Evolutionary conservation across 73 alveolate genomes (phyloP), one percentile per base, ranked within the genome.

Genomic region (Breviolum minutum): DNA sequence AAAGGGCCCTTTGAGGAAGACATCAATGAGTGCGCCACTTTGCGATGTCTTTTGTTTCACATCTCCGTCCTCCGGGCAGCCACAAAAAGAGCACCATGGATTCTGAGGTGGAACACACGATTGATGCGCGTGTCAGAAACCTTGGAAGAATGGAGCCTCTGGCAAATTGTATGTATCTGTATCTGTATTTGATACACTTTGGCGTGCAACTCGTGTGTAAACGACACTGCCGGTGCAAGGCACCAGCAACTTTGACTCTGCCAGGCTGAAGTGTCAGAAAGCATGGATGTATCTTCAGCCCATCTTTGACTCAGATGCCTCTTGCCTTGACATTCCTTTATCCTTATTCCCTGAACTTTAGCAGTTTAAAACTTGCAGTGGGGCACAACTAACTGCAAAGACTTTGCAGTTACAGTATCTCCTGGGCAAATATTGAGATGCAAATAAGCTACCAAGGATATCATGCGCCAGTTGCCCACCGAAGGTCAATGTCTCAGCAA

Each of bases 231-330:
- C 54, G 54, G 54, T 40, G 54, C 54, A 40, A 68, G n/a, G 24
- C 77, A 68, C 48, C 69, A 5, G 0, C 26, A 83, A 83, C n/a
- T 32, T 10, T 19, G 73, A 9, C 73, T 30, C 16, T 22, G 96
- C 89, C 97, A 91, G 97, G 97, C 64, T 91, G 62, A 94, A 94
- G 83, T 94, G 99, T 77, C 99, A 94, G 82, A 94, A 94, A 70
- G 99, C 99, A 92, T 99, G 99, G 99, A 99, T 99, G 99, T 99
- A 99, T 99, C 99, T 99, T 54, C 99, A 99, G 96, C 99, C 99
- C 54, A 99, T 99, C 95, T 99, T 99, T 97, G 99, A 99, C 96
- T 99, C 99, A 68, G 99, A 99, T 69, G 99, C 63, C 13, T 30
- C 95, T 87, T 32, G 95, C 30, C 40, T 84, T 61, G 6, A 8